Conservation (phyloP, 768 basidiomycete genomes). For the Termitomyces eurrhizus region DNA sequence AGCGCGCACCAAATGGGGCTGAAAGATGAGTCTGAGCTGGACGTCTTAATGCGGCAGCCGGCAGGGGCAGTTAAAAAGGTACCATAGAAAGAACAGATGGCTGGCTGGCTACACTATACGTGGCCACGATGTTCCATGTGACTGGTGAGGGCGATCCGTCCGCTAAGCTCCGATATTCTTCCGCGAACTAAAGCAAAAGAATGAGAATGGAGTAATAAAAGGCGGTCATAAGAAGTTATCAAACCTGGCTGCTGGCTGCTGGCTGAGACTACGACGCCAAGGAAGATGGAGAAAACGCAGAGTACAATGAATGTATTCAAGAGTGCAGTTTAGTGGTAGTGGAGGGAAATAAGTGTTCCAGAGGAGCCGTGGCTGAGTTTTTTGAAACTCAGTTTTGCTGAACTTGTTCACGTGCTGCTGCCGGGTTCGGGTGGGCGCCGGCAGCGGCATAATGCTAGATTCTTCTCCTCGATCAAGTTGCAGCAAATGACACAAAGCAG, state of each 20-base stretch:
- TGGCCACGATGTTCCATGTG: slow-evolving; percentile 1
- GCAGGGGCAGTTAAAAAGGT: slow-evolving; percentile 3
- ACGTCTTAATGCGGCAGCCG: background rate
- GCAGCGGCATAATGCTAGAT: too few species aligned
- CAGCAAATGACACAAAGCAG: too few species aligned
- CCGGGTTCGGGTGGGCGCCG: too few species aligned
- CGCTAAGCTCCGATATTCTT: slow-evolving; percentile 10
- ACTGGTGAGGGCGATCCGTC: slow-evolving; percentile 14
- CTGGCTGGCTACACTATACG: slow-evolving; percentile 1
- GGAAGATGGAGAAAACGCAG: too few species aligned
- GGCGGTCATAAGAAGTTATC: background rate
- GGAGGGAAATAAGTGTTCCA: too few species aligned
- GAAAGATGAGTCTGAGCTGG: background rate
- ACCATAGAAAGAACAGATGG: slow-evolving; percentile 11
- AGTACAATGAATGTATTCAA: too few species aligned
- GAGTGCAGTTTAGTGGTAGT: too few species aligned
- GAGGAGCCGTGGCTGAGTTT: too few species aligned
- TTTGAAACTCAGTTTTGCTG: too few species aligned
- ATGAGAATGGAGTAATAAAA: background rate
- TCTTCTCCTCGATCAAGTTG: too few species aligned
- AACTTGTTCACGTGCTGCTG: too few species aligned
- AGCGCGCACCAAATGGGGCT: background rate
- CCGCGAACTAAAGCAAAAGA: background rate
- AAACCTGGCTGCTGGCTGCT: background rate
- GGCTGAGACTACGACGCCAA: background rate